phyloP scores from a whole-genome alignment of 176 grass and related monocot genomes.

The Hyparrhenia diplandra region DNA sequence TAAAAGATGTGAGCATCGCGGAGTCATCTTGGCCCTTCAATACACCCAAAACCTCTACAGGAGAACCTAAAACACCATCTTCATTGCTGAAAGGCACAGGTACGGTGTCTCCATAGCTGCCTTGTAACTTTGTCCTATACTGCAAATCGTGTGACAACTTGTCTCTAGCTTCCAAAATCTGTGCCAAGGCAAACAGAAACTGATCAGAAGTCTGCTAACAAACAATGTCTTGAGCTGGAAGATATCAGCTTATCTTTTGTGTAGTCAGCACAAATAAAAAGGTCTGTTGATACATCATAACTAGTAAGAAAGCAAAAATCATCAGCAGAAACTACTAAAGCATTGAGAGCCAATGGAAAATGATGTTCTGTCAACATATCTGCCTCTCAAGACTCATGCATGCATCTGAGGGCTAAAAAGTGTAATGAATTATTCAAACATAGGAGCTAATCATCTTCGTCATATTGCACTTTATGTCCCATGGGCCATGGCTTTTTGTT shows the following conservation, averaged over 20 bases:
- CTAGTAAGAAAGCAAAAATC: conserved; percentile 16
- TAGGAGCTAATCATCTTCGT: not conserved
- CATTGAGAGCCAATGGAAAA: not conserved
- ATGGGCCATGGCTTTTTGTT: not conserved
- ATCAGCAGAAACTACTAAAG: not conserved
- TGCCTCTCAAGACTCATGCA: conserved; percentile 2
- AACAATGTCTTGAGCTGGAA: conserved; percentile 6
- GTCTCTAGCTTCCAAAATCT: conserved; percentile 66
- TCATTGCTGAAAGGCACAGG: conserved; percentile 16
- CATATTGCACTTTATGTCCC: not conserved
- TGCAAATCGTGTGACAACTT: conserved; percentile 44
- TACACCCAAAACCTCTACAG: not conserved
- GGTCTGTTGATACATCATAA: not conserved
- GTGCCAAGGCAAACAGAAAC: conserved; percentile 21
- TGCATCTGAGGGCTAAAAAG: not conserved
- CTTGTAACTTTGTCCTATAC: conserved; percentile 34
- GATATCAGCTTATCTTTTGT: not conserved
- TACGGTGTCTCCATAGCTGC: conserved; percentile 10
- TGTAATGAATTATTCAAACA: not conserved
- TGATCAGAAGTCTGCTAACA: conserved; percentile 21
- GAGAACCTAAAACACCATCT: not conserved
- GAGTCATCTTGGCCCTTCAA: conserved; percentile 31
- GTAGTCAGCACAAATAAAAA: not conserved
- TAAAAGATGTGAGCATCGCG: conserved; percentile 7
- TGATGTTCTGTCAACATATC: not conserved